These are phyloP conservation scores for Rhizoclosmatium globosum DNA, from an alignment of 192 early-diverging fungal species.

Conservation along the genomic window DNA sequence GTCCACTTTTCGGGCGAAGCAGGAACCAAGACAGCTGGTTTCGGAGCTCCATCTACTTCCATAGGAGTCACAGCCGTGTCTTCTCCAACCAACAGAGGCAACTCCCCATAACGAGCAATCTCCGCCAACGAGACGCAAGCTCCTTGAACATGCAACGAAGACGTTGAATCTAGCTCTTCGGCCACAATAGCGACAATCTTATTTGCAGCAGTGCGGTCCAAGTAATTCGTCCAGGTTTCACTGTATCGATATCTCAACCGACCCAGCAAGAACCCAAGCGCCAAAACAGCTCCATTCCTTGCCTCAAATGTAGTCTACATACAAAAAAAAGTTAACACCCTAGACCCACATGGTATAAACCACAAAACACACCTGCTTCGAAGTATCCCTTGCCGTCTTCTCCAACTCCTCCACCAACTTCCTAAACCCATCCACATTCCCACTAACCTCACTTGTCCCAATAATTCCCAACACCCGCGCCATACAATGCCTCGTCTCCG, in stretches of 20 bases:
- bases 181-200: slow-evolving; percentile 50
- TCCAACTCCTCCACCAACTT: slow-evolving; percentile 53
- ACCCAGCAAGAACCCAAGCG: slow-evolving; percentile 75
- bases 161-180: slow-evolving; percentile 60
- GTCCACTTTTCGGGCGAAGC: slow-evolving; percentile 31
- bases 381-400: slow-evolving; percentile 47
- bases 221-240: slow-evolving; percentile 35
- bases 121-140: slow-evolving; percentile 78
- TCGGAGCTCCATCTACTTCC: slow-evolving; percentile 34
- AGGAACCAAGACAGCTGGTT: neutral
- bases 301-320: slow-evolving; percentile 65
- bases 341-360: neutral
- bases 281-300: slow-evolving; percentile 72
- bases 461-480: slow-evolving; percentile 80
- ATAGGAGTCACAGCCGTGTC: slow-evolving; percentile 32
- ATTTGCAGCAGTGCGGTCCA: slow-evolving; percentile 38
- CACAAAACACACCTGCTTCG: slow-evolving; percentile 49
- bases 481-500: slow-evolving; percentile 71
- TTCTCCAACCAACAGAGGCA: slow-evolving; percentile 50
- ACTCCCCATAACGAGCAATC: slow-evolving; percentile 65
- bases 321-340: slow-evolving; percentile 30
- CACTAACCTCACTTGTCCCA: slow-evolving; percentile 58
- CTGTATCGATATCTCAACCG: slow-evolving; percentile 68
- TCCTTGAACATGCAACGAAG: slow-evolving; percentile 61
- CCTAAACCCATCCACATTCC: slow-evolving; percentile 41